phyloP scores from a whole-genome alignment of 495 filamentous ascomycete species.

The Stereocaulon alpinum region DNA sequence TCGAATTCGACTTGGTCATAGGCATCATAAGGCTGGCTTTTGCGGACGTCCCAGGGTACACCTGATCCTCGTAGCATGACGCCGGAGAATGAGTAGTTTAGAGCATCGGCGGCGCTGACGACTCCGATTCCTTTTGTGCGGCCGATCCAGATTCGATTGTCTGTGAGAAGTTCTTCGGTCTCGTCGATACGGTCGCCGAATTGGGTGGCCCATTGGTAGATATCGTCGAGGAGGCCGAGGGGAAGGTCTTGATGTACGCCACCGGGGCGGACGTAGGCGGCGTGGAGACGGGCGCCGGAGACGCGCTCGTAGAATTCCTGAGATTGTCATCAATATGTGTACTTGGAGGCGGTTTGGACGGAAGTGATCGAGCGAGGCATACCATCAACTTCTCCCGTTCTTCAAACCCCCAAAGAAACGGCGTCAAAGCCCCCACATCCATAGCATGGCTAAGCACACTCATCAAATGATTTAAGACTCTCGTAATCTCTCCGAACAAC shows the following conservation, averaged over 20 bases:
- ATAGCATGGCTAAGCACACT: constrained; percentile 95
- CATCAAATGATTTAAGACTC: constrained; percentile 97
- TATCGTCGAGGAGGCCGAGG: constrained; percentile 91
- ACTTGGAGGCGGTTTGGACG: neutral
- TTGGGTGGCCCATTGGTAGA: constrained; percentile 99
- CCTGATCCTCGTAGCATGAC: constrained; percentile 97
- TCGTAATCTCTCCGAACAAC: constrained; percentile 91
- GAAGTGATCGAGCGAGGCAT: constrained; percentile 23
- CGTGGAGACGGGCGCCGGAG: constrained; percentile 93
- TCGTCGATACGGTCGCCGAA: constrained; percentile 99
- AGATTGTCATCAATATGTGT: neutral
- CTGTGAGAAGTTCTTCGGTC: constrained; percentile 95
- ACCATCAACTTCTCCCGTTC: constrained; percentile 99
- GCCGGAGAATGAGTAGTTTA: constrained; percentile 92
- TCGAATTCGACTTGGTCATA: constrained; percentile 98
- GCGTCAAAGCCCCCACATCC: constrained; percentile 97
- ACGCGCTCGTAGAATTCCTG: constrained; percentile 99
- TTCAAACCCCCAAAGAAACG: constrained; percentile 99
- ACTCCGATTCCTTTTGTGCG: constrained; percentile 87
- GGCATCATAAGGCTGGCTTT: constrained; percentile 91
- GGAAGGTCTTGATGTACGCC: constrained; percentile 95
- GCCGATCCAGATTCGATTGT: constrained; percentile 98
- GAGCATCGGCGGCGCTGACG: constrained; percentile 79
- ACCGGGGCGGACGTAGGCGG: constrained; percentile 94
- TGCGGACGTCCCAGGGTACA: constrained; percentile 96